These are phyloP conservation scores for Dalbergia cochinchinensis DNA, from an alignment of 306 rosid species.

Conservation along the genomic window DNA sequence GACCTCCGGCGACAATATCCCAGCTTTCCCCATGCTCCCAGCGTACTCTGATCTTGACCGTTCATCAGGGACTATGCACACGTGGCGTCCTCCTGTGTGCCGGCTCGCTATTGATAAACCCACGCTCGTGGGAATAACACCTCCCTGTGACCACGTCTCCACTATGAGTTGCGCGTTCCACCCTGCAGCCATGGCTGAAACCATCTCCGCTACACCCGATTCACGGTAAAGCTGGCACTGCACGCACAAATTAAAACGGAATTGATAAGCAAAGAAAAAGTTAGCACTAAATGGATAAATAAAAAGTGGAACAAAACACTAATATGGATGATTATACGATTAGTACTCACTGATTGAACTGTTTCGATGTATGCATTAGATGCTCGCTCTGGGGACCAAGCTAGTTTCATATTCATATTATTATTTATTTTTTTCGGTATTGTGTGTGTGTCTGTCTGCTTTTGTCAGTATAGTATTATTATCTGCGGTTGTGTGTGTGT, in stretches of 20 bases:
- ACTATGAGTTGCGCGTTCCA: constrained; percentile 86
- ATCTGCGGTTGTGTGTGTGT: background rate
- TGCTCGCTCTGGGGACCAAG: constrained; percentile 94
- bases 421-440: background rate
- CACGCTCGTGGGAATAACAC: constrained; percentile 70
- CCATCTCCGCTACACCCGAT: constrained; percentile 86
- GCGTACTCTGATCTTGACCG: constrained; percentile 67
- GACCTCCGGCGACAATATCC: constrained; percentile 57
- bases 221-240: constrained; percentile 68
- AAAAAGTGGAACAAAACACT: background rate
- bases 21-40: constrained; percentile 57
- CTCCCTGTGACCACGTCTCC: constrained; percentile 94
- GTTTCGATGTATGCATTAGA: constrained; percentile 88
- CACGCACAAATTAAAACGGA: constrained; percentile 23
- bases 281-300: background rate
- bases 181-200: constrained; percentile 96
- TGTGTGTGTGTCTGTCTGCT: background rate
- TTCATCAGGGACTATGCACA: constrained; percentile 87
- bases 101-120: constrained; percentile 75
- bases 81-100: constrained; percentile 82
- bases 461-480: too few relatives aligned
- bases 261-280: background rate
- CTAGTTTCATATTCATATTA: constrained; percentile 66
- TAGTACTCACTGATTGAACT: constrained; percentile 70
- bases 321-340: background rate